Percentiles rank a stretch among this genome's conserved stretches.
phyloP scores from a whole-genome alignment of 495 filamentous ascomycete species.

The Aspergillus homomorphus region DNA sequence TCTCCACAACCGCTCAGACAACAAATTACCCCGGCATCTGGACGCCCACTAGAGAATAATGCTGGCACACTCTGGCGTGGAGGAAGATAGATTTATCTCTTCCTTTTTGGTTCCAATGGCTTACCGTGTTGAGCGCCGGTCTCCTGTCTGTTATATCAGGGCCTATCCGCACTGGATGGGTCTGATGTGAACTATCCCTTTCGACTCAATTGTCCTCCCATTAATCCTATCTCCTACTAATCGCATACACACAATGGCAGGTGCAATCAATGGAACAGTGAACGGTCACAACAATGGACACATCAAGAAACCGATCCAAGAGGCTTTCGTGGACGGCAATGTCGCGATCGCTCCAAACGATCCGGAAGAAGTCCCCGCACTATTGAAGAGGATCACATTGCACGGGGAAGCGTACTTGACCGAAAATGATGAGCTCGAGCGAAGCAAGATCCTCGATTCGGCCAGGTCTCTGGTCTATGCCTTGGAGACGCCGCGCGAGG shows the following conservation, averaged over 20 bases:
- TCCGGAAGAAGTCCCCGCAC: conserved; percentile 23
- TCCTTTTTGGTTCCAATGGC: too few species aligned
- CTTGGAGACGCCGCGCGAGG: conserved; percentile 41
- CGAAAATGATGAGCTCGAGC: conserved; percentile 16
- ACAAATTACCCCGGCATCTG: not conserved
- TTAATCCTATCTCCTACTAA: not conserved
- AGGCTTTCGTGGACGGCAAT: conserved; percentile 6
- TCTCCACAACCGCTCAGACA: not conserved
- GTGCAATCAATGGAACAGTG: not conserved
- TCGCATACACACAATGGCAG: not conserved
- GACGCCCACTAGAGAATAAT: not conserved
- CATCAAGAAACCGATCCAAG: not conserved
- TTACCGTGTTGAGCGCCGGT: not conserved
- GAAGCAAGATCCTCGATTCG: conserved; percentile 27
- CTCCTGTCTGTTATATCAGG: not conserved
- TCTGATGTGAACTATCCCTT: too few species aligned
- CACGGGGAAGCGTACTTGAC: conserved; percentile 20
- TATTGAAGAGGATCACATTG: conserved; percentile 24
- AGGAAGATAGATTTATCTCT: too few species aligned
- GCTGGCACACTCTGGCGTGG: not conserved
- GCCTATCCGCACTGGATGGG: too few species aligned
- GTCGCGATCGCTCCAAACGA: conserved; percentile 27
- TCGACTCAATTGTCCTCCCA: not conserved
- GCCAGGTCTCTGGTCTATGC: conserved; percentile 33
- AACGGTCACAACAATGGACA: not conserved